Conservation (phyloP, 148 eudicot species). For the Nepenthes gracilis region DNA sequence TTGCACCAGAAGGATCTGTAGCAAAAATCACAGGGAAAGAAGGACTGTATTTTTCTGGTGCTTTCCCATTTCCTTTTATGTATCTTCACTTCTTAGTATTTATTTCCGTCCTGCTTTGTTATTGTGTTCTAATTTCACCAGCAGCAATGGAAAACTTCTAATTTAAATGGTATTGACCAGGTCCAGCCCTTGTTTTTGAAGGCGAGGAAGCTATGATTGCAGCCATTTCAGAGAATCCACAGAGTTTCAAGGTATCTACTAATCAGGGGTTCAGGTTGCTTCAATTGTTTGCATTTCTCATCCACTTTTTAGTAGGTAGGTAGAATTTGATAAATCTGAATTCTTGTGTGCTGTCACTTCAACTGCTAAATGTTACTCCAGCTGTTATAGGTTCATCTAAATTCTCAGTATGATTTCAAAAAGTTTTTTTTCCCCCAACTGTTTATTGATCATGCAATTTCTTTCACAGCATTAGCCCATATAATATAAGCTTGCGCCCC, state of each 20-base stretch:
- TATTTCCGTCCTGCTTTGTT: neutral
- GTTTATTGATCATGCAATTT: no score
- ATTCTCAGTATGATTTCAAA: no score
- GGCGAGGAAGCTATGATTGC: slow-evolving; percentile 94
- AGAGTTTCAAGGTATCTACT: slow-evolving; percentile 61
- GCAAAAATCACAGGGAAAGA: slow-evolving; percentile 98
- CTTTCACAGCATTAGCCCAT: no score
- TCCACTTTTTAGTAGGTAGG: no score
- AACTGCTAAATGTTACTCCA: neutral
- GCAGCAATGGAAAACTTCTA: neutral
- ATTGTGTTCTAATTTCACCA: neutral
- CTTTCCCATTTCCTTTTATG: slow-evolving; percentile 2
- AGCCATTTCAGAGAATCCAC: slow-evolving; percentile 67
- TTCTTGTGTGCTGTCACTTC: neutral
- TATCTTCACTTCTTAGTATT: neutral
- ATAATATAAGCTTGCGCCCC: no score
- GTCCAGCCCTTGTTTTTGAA: slow-evolving; percentile 93
- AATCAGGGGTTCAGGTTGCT: neutral
- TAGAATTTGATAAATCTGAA: neutral
- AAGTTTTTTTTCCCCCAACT: no score
- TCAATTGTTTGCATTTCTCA: neutral
- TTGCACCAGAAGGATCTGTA: slow-evolving; percentile 96
- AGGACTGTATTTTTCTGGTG: slow-evolving; percentile 86
- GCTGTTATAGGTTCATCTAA: neutral
- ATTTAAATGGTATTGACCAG: slow-evolving; percentile 19